These are phyloP conservation scores for Daucus carota DNA, from an alignment of 129 eudicot genomes.

Conservation along the genomic window DH1_v3.0 NC_030383.2:10395001-10395500, in stretches of 20 bases:
- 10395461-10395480: conserved; percentile 36
- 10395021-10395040: conserved; percentile 51
- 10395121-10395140: conserved; percentile 51
- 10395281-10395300: conserved; percentile 64
- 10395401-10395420: conserved; percentile 23
- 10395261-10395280: conserved; percentile 82
- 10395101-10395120: conserved; percentile 59
- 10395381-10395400: conserved; percentile 74
- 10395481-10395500: conserved; percentile 22
- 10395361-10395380: conserved; percentile 58
- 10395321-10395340: conserved; percentile 74
- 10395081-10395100: conserved; percentile 30
- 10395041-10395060: conserved; percentile 61
- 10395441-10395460: conserved; percentile 25
- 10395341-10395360: conserved; percentile 74
- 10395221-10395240: conserved; percentile 54
- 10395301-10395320: conserved; percentile 92
- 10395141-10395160: conserved; percentile 39
- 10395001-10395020: conserved; percentile 57
- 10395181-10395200: conserved; percentile 28
- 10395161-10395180: conserved; percentile 43
- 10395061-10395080: conserved; percentile 35
- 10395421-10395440: conserved; percentile 15
- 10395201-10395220: conserved; percentile 37
- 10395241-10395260: conserved; percentile 66